Conservation (phyloP, 202 grass and related monocot species). For the Bolboschoenoplectus hybrid region DNA sequence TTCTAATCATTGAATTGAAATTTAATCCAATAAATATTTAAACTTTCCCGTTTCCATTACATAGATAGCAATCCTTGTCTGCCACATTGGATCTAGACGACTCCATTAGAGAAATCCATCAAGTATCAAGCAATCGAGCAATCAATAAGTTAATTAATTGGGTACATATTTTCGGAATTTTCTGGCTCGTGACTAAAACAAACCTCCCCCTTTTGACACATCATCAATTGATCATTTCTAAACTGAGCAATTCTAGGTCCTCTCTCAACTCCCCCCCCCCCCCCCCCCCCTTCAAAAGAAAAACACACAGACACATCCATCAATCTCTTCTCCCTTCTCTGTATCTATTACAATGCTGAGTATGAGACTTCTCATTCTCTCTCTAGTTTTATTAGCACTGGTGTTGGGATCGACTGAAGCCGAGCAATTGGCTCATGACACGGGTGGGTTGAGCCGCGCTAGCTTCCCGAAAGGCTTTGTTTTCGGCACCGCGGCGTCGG, state of each 20-base stretch:
- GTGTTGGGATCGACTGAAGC: neutral
- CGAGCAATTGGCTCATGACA: slow-evolving; percentile 15
- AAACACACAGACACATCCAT: neutral
- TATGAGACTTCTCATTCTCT: slow-evolving; percentile 25
- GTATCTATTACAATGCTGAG: neutral
- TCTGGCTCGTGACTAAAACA: neutral
- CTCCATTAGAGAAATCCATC: neutral
- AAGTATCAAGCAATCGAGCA: neutral
- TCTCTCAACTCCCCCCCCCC: too few relatives aligned
- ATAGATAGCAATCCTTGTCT: neutral
- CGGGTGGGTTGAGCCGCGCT: slow-evolving; percentile 57
- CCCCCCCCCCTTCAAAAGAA: too few relatives aligned
- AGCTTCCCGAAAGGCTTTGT: slow-evolving; percentile 68
- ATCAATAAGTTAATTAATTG: neutral
- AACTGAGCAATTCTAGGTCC: neutral
- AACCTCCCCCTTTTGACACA: neutral
- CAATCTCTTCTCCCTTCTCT: neutral
- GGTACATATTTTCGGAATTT: slow-evolving; percentile 7
- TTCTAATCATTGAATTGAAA: too few relatives aligned
- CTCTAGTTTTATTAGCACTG: slow-evolving; percentile 1
- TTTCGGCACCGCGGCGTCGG: slow-evolving; percentile 85
- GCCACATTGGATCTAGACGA: neutral
- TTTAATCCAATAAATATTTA: too few relatives aligned
- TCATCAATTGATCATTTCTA: neutral
- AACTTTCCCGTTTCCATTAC: too few relatives aligned